These are phyloP conservation scores for Ophiosphaerella herpotricha DNA, from an alignment of 2,329 filamentous ascomycete genomes.

Conservation along the genomic window DNA sequence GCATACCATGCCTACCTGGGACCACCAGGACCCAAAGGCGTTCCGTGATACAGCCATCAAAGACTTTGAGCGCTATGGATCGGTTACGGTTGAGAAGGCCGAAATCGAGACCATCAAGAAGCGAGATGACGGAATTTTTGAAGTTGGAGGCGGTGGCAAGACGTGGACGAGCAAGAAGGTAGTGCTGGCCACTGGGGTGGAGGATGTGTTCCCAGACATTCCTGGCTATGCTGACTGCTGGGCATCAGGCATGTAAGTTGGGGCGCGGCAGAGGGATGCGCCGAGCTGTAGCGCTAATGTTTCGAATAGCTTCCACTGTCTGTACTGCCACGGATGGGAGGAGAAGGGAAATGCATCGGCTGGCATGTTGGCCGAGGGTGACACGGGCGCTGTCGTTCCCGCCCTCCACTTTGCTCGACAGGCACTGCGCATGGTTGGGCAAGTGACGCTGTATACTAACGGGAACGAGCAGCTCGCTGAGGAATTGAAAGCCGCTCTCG, in stretches of 20 bases:
- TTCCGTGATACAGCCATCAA: conserved; percentile 36
- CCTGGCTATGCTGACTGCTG: conserved; percentile 59
- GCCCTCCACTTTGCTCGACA: neutral
- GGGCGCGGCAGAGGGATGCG: neutral
- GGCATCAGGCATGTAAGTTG: conserved; percentile 53
- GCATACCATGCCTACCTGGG: conserved; percentile 49
- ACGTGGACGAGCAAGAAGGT: conserved; percentile 57
- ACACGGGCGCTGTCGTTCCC: neutral
- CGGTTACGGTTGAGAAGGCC: conserved; percentile 23
- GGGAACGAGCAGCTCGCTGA: neutral
- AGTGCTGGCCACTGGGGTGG: conserved; percentile 57
- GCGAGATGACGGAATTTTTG: conserved; percentile 28
- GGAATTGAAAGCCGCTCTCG: neutral
- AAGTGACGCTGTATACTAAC: neutral
- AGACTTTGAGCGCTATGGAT: conserved; percentile 31
- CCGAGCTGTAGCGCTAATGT: neutral
- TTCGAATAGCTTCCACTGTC: neutral
- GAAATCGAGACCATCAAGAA: conserved; percentile 21
- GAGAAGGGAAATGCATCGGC: neutral
- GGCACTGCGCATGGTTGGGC: neutral
- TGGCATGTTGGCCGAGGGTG: neutral
- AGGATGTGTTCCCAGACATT: conserved; percentile 56
- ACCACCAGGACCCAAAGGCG: conserved; percentile 40
- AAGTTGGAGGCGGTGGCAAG: conserved; percentile 47
- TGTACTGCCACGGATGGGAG: neutral